These are phyloP conservation scores for Dactylellina cionopaga DNA, from an alignment of 2,329 filamentous ascomycete genomes.

Conservation along the genomic window DNA sequence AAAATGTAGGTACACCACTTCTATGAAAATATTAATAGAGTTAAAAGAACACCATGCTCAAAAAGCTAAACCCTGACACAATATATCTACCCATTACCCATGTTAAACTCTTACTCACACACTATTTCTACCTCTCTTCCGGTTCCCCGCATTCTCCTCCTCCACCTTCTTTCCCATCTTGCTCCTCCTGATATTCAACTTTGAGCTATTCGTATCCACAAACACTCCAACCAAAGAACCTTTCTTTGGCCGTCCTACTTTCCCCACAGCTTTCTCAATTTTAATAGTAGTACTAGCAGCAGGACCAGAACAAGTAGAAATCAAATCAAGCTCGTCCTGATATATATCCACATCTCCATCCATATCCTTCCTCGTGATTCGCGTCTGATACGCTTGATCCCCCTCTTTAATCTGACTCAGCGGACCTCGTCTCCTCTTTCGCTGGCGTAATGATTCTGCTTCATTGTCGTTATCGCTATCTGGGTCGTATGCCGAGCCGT, in stretches of 20 bases:
- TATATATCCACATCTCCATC: constrained; percentile 17
- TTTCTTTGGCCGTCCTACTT: constrained; percentile 1
- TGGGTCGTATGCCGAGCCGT: constrained; percentile 29
- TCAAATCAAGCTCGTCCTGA: constrained; percentile 48
- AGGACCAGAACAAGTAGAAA: too few relatives aligned
- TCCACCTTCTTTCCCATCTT: neutral
- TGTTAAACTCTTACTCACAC: neutral
- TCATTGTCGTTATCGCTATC: constrained; percentile 17
- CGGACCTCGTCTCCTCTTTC: neutral
- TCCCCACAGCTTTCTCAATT: neutral
- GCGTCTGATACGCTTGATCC: neutral
- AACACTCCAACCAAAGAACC: neutral
- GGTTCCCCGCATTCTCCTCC: neutral
- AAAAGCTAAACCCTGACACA: neutral
- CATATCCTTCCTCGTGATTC: neutral
- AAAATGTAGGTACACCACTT: too few relatives aligned
- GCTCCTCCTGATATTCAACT: constrained; percentile 16
- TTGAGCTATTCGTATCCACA: constrained; percentile 14
- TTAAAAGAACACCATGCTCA: neutral
- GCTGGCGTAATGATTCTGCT: neutral
- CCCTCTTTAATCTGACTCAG: neutral
- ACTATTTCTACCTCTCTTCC: constrained; percentile 3
- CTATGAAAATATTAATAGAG: too few relatives aligned
- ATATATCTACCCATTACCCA: neutral
- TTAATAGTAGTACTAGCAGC: neutral